Evolutionary conservation across 225 moss, liverwort and hornwort genomes (phyloP), one percentile per base, ranked within the genome.

Genomic region (Physcomitrium patens): DNA sequence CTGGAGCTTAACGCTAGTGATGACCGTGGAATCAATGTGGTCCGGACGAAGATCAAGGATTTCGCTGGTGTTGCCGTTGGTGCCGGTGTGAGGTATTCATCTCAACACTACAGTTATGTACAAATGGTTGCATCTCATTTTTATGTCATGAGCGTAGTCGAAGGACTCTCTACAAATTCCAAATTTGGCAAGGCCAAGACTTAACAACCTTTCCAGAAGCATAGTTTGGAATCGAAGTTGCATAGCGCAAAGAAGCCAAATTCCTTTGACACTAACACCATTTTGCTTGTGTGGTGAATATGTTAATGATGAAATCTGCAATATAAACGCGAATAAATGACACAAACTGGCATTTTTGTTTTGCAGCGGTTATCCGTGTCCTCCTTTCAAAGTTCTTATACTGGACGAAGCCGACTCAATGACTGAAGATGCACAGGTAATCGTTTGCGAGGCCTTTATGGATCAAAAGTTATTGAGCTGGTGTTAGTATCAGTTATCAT

Each of bases 351-450:
- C 28, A 26, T 52, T 62, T n/a, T 67, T 13, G 56, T 66, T 77
- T 78, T 78, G 87, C 82, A 93, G 90, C 64, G 97, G 94, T 26
- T 90, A 91, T 70, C 92, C 91, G 43, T 94, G 90, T 65, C 97
- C 97, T 59, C 94, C 94, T 59, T 99, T 99, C 80, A 99, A 99
- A 85, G 85, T 99, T 31, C 91, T 99, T 45, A 95, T 99, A 66
- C 82, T 99, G 22, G 97, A 99, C 46, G 97, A 99, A 79, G 97
- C 97, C 9, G 97, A 99, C 64, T 99, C 97, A 57, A 99, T 99
- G 97, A 99, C 97, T 71, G 94, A 94, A 64, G 94, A 99, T 83
- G 97, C 97, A 19, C 97, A 93, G 93, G 93, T 74, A n/a, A 17
- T 63, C 12, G 12, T 53, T 24, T 11, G 17, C 64, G 51, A n/a